Evolutionary conservation across 129 eudicot genomes (phyloP).

Genomic region (Centella asiatica): DNA sequence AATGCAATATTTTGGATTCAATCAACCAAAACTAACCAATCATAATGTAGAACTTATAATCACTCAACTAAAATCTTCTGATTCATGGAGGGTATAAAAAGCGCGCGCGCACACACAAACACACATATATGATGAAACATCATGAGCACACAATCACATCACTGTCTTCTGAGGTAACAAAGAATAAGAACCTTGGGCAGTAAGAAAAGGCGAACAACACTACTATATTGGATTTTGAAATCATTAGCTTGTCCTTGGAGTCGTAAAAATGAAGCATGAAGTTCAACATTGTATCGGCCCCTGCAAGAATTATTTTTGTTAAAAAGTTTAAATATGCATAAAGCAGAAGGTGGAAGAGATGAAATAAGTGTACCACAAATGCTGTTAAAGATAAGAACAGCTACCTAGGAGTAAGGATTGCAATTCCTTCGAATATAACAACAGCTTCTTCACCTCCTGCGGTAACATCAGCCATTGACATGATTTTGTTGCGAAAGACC

Average conservation of each 20-base stretch:
- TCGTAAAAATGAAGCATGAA: constrained; percentile 80
- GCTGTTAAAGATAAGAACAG: background rate
- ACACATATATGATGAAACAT: background rate
- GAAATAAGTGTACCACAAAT: background rate
- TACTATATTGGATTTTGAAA: constrained; percentile 94
- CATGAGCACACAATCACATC: background rate
- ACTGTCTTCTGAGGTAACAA: background rate
- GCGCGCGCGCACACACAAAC: too few relatives aligned
- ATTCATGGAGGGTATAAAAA: background rate
- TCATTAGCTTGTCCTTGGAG: constrained; percentile 97
- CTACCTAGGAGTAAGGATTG: constrained; percentile 94
- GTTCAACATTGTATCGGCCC: constrained; percentile 86
- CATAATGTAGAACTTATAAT: too few relatives aligned
- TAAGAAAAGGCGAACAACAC: constrained; percentile 80
- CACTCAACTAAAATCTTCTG: background rate
- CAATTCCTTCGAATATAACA: constrained; percentile 82
- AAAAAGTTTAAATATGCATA: constrained; percentile 5
- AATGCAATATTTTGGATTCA: too few relatives aligned
- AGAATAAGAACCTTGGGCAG: constrained; percentile 66
- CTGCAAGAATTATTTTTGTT: constrained; percentile 24
- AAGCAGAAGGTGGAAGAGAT: background rate
- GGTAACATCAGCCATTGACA: constrained; percentile 81
- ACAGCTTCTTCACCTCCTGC: constrained; percentile 91
- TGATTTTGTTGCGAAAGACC: constrained; percentile 74
- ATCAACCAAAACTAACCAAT: too few relatives aligned